Base-by-base conservation (phyloP, 169 alveolate species). In the Cyclospora cayetanensis region DNA sequence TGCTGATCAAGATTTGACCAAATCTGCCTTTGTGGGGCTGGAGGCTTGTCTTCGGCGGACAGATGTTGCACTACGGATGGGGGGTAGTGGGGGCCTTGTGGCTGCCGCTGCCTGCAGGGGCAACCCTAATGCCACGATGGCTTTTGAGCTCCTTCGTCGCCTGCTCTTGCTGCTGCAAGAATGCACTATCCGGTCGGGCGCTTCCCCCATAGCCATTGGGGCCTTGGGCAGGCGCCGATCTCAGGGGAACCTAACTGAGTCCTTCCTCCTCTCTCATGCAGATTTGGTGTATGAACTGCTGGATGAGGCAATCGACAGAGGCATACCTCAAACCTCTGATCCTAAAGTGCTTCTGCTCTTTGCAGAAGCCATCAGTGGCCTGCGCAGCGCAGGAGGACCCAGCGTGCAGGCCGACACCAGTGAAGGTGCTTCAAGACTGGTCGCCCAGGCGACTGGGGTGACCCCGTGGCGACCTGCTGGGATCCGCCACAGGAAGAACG, bases 301-400 rank as follows among this genome's bases (percentile, higher is more conserved):
- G 84, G 95, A 63, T 35, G 96, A 96, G 91, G 96, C 95, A 12
- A 92, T 97, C 96, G 98, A 97, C 90, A 95, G 90, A 89, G 99
- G 99, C 27, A 92, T 95, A 31, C 99, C 99, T 15, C 97, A 98
- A 97, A 83, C 96, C 96, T 22, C 98, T 96, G 53, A 95, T 97
- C 42, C 96, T 97, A 43, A 97, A 97, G 91, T 93, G 95, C 93
- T 97, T 94, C 93, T 96, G 95, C 63, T 95, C 96, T 42, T 92
- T 95, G 93, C 98, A 60, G 91, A 60, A 80, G 86, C 88, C 31
- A 43, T 25, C 35, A 12, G 41, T 1, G 4, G 46, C 1, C 80
- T 31, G 22, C 80, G 80, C 50, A 7, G 15, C 12, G 11, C 27
- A 27, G 76, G 76, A 25, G 76, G 65, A 2, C 65, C n/a, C 66